phyloP scores from a whole-genome alignment of 805 yeast genomes.

The Saccharomycopsis oosterbeekiorum region DNA sequence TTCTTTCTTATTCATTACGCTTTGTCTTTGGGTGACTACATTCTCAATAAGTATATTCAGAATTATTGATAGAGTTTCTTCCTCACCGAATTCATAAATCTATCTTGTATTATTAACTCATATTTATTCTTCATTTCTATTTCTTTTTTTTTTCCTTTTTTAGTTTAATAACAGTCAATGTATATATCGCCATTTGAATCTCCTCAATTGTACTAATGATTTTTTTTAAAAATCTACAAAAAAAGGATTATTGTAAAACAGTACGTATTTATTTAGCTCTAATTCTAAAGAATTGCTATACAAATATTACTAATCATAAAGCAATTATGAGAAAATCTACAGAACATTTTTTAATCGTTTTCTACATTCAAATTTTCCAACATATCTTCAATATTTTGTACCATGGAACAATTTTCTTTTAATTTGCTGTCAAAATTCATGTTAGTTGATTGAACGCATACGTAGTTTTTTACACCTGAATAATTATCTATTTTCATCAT shows the following conservation, averaged over 20 bases:
- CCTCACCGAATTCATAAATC: slow-evolving; percentile 7
- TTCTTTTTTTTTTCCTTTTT: neutral
- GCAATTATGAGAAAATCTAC: too few relatives aligned
- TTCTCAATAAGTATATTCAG: slow-evolving; percentile 76
- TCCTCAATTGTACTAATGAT: too few relatives aligned
- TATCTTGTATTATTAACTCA: neutral
- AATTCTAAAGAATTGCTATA: too few relatives aligned
- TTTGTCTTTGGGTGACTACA: slow-evolving; percentile 76
- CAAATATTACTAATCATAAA: too few relatives aligned
- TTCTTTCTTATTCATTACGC: slow-evolving; percentile 63
- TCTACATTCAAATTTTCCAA: neutral
- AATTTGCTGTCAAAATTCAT: neutral
- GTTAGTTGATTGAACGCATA: too few relatives aligned
- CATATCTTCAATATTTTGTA: neutral
- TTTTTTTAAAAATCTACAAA: too few relatives aligned
- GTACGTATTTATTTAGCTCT: too few relatives aligned
- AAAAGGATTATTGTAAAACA: too few relatives aligned
- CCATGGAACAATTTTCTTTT: neutral
- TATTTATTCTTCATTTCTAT: neutral
- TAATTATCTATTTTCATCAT: too few relatives aligned
- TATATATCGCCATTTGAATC: too few relatives aligned
- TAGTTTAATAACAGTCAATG: neutral
- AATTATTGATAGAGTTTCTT: slow-evolving; percentile 56
- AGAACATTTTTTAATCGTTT: too few relatives aligned
- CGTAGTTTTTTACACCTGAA: too few relatives aligned